These are phyloP conservation scores for Emydomyces testavorans DNA, from an alignment of 2,329 filamentous ascomycete species.

Conservation along the genomic window DNA sequence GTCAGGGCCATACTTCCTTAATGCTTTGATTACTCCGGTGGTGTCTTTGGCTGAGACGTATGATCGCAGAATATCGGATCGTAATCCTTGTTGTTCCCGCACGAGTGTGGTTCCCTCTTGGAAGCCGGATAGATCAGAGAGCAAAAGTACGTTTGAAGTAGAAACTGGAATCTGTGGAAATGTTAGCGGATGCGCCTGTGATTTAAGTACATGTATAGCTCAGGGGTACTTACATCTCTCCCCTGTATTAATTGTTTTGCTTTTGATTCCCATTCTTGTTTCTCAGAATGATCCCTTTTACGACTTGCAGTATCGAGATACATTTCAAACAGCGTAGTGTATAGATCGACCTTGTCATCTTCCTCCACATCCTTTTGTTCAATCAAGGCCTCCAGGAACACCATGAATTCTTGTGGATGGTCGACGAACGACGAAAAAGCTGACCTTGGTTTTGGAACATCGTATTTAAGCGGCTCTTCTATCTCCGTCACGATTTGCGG, in stretches of 20 bases:
- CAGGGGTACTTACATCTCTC: constrained; percentile 45
- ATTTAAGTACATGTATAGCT: constrained; percentile 1
- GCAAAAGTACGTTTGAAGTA: constrained; percentile 81
- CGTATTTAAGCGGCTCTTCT: constrained; percentile 51
- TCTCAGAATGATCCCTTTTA: constrained; percentile 53
- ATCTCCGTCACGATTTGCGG: constrained; percentile 19
- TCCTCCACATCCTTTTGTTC: constrained; percentile 58
- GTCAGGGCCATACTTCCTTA: constrained; percentile 81
- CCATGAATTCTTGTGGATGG: constrained; percentile 80
- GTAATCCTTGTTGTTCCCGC: constrained; percentile 80
- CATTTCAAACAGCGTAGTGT: constrained; percentile 96
- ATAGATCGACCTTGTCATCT: constrained; percentile 70
- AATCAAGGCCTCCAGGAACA: constrained; percentile 81
- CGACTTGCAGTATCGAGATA: constrained; percentile 80
- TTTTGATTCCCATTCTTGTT: constrained; percentile 76
- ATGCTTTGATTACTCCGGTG: constrained; percentile 72
- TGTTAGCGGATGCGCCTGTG: not conserved
- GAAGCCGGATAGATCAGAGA: constrained; percentile 87
- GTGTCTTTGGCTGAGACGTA: constrained; percentile 91
- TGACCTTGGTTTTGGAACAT: constrained; percentile 67
- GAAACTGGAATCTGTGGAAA: constrained; percentile 58
- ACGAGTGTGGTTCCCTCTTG: constrained; percentile 82
- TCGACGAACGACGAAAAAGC: constrained; percentile 97
- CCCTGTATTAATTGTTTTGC: constrained; percentile 80
- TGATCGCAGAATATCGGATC: constrained; percentile 92